phyloP scores from a whole-genome alignment of 2,329 filamentous ascomycete species.

The Diaporthe vexans region DNA sequence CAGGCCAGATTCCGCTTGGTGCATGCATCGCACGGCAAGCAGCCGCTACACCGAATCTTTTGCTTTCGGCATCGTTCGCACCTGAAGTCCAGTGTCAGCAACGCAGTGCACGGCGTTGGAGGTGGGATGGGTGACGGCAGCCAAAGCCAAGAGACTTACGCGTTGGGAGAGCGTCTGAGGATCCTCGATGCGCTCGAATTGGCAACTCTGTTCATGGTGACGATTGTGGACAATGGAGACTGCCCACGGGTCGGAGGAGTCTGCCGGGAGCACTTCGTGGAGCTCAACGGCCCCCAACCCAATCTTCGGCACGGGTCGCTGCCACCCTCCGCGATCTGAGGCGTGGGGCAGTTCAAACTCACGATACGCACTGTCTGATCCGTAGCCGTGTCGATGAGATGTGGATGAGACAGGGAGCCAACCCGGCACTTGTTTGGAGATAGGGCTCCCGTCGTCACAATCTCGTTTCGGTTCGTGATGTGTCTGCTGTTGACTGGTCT shows the following conservation, averaged over 20 bases:
- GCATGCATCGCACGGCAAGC: conserved; percentile 58
- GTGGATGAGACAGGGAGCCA: not conserved
- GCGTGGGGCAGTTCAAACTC: not conserved
- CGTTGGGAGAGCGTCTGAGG: conserved; percentile 6
- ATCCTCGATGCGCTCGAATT: conserved; percentile 14
- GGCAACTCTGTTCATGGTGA: conserved; percentile 9
- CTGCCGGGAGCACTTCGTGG: conserved; percentile 6
- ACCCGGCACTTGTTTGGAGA: not conserved
- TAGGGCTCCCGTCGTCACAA: not conserved
- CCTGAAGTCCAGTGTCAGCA: conserved; percentile 47
- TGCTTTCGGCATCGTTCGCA: conserved; percentile 60
- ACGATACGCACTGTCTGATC: conserved; percentile 14
- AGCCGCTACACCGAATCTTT: conserved; percentile 60
- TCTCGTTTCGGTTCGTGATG: conserved; percentile 17
- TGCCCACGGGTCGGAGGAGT: not conserved
- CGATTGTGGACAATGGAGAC: too few species aligned
- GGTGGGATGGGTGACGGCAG: too few species aligned
- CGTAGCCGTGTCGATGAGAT: conserved; percentile 5
- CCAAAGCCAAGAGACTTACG: not conserved
- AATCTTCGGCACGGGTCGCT: not conserved
- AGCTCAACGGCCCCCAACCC: not conserved
- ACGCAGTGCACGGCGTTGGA: not conserved
- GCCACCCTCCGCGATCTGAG: conserved; percentile 3
- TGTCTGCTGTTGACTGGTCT: conserved; percentile 4
- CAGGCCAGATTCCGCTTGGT: conserved; percentile 57